Conservation (phyloP, 2,329 filamentous ascomycete genomes). For the Leptographium flavum region DNA sequence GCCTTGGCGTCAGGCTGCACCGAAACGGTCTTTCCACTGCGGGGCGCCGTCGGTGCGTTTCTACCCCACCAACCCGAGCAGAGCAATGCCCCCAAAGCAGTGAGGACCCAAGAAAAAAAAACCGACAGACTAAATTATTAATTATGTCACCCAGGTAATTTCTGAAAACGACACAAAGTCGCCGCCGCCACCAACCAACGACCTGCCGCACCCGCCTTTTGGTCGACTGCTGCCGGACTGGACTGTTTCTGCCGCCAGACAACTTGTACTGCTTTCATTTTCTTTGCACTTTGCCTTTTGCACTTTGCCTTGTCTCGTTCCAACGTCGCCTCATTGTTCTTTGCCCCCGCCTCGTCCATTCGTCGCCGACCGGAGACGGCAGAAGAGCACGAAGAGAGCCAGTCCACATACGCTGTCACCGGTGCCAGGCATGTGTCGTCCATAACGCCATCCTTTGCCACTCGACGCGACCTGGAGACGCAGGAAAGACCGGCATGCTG, state of each 20-base stretch:
- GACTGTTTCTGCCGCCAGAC: neutral
- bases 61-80: conserved; percentile 4
- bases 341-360: neutral
- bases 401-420: neutral
- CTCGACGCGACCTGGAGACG: neutral
- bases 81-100: neutral
- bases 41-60: neutral
- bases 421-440: conserved; percentile 9
- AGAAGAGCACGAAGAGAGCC: neutral
- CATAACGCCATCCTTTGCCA: conserved; percentile 6
- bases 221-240: neutral
- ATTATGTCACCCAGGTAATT: neutral
- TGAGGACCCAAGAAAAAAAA: neutral
- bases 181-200: conserved; percentile 4
- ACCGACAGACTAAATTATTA: neutral
- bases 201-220: neutral
- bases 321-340: too few species aligned
- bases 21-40: neutral
- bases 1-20: conserved; percentile 1
- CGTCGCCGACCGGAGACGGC: neutral
- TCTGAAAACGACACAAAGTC: neutral
- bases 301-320: too few species aligned
- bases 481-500: neutral
- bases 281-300: neutral
- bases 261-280: neutral